Percentiles rank a stretch among this genome's conserved stretches.
These are phyloP conservation scores for Cichorium intybus DNA, from an alignment of 140 eudicot genomes.

Conservation along the genomic window DNA sequence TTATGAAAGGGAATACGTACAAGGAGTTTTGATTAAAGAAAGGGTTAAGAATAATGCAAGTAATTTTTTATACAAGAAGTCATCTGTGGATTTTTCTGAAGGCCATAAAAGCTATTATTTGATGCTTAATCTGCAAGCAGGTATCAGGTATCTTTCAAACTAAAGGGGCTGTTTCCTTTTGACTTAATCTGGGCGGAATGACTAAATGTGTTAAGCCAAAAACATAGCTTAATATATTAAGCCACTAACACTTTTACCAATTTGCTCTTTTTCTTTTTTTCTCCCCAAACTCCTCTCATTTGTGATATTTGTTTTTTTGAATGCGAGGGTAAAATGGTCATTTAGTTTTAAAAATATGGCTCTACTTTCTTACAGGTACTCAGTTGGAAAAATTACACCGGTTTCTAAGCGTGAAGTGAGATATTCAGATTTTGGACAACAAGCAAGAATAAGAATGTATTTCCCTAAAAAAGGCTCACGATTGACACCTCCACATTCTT, in stretches of 20 bases:
- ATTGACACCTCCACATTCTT: slow-evolving; percentile 85
- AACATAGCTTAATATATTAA: too few species aligned
- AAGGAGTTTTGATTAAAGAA: slow-evolving; percentile 88
- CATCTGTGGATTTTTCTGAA: slow-evolving; percentile 47
- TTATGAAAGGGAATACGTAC: slow-evolving; percentile 88
- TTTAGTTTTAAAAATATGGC: too few species aligned
- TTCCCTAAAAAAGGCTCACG: slow-evolving; percentile 89
- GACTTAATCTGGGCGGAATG: too few species aligned
- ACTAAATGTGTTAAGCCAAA: too few species aligned
- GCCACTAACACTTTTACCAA: too few species aligned
- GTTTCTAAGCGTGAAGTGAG: slow-evolving; percentile 98
- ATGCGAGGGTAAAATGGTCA: too few species aligned
- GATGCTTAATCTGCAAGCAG: slow-evolving; percentile 97
- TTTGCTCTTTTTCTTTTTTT: too few species aligned
- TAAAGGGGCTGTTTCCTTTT: too few species aligned
- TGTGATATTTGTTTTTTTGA: too few species aligned
- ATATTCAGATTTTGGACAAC: slow-evolving; percentile 86
- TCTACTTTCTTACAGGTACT: too few species aligned
- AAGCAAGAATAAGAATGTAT: slow-evolving; percentile 93
- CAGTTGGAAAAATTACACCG: slow-evolving; percentile 99
- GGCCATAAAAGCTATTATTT: slow-evolving; percentile 79
- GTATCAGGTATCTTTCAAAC: slow-evolving; percentile 99
- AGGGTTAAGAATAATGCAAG: slow-evolving; percentile 38
- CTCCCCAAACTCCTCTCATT: too few species aligned
- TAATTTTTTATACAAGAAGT: too few species aligned